A percentile compares a stretch with the other conserved stretches of the same genome.
Evolutionary conservation across 345 rosid species (phyloP).

Genomic region (Eucalyptus lansdowneana): DNA sequence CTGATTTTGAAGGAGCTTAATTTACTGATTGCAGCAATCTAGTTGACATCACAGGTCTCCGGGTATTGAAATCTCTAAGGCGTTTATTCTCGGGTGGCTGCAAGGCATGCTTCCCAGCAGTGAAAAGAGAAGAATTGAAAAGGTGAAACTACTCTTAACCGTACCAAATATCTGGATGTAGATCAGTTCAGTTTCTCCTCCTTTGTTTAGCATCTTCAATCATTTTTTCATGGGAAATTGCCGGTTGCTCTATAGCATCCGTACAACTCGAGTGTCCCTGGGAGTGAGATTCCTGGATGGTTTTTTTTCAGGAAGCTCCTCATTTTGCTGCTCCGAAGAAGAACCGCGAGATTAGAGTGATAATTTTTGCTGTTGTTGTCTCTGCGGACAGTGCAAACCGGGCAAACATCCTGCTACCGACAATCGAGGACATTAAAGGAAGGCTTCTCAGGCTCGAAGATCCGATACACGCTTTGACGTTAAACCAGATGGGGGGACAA

Average conservation of each 20-base stretch:
- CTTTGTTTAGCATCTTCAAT: too few relatives aligned
- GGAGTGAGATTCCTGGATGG: conserved; percentile 44
- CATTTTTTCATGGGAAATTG: not conserved
- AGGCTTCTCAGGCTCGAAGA: conserved; percentile 5
- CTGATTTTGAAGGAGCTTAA: too few relatives aligned
- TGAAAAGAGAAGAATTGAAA: too few relatives aligned
- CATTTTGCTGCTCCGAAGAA: conserved; percentile 20
- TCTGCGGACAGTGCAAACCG: conserved; percentile 13
- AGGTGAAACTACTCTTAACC: too few relatives aligned
- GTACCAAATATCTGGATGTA: too few relatives aligned
- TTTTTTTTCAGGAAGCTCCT: conserved; percentile 15
- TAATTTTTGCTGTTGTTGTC: conserved; percentile 32
- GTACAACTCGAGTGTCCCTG: conserved; percentile 35
- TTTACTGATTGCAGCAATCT: too few relatives aligned
- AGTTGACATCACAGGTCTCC: too few relatives aligned
- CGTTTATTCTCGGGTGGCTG: too few relatives aligned
- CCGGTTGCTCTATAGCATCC: conserved; percentile 33
- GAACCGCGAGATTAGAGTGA: conserved; percentile 9
- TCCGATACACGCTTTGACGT: not conserved
- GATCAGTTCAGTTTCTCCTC: too few relatives aligned
- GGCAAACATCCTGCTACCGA: conserved; percentile 11
- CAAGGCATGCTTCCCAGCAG: too few relatives aligned
- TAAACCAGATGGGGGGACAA: not conserved
- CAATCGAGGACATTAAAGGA: conserved; percentile 23
- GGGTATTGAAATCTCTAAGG: too few relatives aligned